Base-by-base conservation (phyloP, 305 asterid species). In the Fraxinus angustifolia region DNA sequence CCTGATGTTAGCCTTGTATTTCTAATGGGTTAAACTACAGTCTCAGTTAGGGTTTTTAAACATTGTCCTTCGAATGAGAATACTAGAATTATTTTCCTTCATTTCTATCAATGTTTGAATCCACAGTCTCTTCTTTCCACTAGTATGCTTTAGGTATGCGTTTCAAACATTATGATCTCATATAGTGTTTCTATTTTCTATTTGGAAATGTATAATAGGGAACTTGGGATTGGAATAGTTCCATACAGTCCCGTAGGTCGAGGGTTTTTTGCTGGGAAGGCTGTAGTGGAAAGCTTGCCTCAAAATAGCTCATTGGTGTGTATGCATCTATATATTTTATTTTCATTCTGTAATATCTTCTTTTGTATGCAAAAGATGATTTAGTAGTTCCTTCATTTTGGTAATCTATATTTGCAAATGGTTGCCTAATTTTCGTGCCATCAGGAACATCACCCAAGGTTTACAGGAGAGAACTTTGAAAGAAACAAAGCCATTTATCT, bases 201-300 rank as follows among this genome's bases (percentile, higher is more conserved):
- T 30, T 73, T 78, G 45, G 23, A 48, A 77, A 72, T 48, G 30
- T 35, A 71, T n/a, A 50, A 2, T 81, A 90, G 94, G 86, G 91
- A 90, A 78, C 93, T 92, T 62, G 94, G 91, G 58, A 92, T 92
- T 5, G 97, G 92, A 42, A 75, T 89, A 76, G 94, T 92, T 28
- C 86, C 96, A 73, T 92, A 88, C 56, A 77, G 92, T 71, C 94
- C 96, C 6, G 79, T 90, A 75, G 94, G 91, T 12, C 91, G 90
- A 30, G 96, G 94, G 3, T 80, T 92, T 45, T 90, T 89, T 26
- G 92, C 82, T 42, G 93, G 97, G 23, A 90, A 89, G 83, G 88
- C 88, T 6, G 77, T 86, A 28, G n/a, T 84, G 33, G 96, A 90
- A 79, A 87, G 80, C 79, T 11, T 89, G 38, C 84, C 90, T 12